These are phyloP conservation scores for Sporothrix schenckii DNA, from an alignment of 2,329 filamentous ascomycete species.

Conservation along the genomic window DNA sequence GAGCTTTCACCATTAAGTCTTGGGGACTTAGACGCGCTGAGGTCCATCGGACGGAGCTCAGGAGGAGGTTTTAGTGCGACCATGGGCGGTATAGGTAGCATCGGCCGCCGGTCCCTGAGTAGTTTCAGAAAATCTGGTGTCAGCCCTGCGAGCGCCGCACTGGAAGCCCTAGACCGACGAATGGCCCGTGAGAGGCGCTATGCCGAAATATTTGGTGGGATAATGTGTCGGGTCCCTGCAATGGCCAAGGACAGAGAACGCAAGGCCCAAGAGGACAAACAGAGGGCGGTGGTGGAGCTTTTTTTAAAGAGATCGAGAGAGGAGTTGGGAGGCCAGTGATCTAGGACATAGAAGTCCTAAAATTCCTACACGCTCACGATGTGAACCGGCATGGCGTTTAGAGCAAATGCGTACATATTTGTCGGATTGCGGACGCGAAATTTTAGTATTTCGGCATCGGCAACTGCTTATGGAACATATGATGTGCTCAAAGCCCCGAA, in stretches of 20 bases:
- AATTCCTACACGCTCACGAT: neutral
- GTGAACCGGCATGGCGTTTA: neutral
- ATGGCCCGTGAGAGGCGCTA: conserved; percentile 63
- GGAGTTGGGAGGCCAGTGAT: conserved; percentile 28
- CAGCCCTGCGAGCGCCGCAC: conserved; percentile 27
- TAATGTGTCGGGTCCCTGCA: conserved; percentile 59
- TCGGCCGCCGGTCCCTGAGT: conserved; percentile 49
- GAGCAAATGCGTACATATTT: neutral
- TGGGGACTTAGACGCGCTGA: conserved; percentile 45
- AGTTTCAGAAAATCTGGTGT: conserved; percentile 36
- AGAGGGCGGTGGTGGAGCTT: conserved; percentile 67
- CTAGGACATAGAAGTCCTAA: neutral
- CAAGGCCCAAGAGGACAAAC: conserved; percentile 64
- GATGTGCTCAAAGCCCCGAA: neutral
- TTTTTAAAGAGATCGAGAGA: conserved; percentile 55
- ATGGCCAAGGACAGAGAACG: conserved; percentile 56
- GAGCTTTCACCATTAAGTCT: conserved; percentile 52
- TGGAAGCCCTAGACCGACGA: conserved; percentile 55
- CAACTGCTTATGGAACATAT: neutral
- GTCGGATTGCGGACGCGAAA: neutral
- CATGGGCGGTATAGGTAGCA: conserved; percentile 31
- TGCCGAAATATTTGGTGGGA: conserved; percentile 65
- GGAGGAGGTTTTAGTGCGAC: conserved; percentile 32
- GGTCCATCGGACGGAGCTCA: conserved; percentile 29
- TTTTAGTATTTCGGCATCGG: neutral